Conservation (phyloP, 148 eudicot species). For the Vaccinium macrocarpon region DNA sequence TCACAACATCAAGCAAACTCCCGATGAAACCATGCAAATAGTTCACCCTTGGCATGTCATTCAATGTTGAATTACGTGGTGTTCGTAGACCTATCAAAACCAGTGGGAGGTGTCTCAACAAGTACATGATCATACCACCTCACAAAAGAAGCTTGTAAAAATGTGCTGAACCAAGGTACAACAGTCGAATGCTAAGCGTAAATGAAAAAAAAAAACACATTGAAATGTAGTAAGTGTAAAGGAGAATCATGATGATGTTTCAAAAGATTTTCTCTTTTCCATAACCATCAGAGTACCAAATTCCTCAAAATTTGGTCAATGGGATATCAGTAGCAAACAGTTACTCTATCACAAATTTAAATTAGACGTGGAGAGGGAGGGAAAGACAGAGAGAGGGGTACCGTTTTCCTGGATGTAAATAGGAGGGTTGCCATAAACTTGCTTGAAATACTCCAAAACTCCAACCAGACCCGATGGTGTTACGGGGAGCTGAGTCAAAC, state of each 20-base stretch:
- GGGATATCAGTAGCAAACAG: conserved; percentile 17
- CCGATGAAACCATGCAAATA: conserved; percentile 13
- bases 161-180: not conserved
- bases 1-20: conserved; percentile 37
- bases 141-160: not conserved
- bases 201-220: not conserved
- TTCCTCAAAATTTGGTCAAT: not conserved
- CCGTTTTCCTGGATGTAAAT: conserved; percentile 52
- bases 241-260: not conserved
- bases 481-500: conserved; percentile 25
- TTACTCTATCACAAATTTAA: not conserved
- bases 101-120: not conserved
- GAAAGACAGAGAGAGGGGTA: conserved; percentile 18
- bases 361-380: conserved; percentile 26
- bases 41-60: conserved; percentile 26
- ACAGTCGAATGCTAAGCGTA: not conserved
- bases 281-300: not conserved
- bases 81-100: conserved; percentile 38
- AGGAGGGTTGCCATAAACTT: conserved; percentile 41
- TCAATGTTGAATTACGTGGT: conserved; percentile 9
- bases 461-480: conserved; percentile 31
- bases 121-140: not conserved
- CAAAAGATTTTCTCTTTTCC: not conserved
- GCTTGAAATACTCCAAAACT: conserved; percentile 44
- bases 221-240: not conserved